Conservation (phyloP, 1,284 basidiomycete species). For the Ustilago tritici region DNA sequence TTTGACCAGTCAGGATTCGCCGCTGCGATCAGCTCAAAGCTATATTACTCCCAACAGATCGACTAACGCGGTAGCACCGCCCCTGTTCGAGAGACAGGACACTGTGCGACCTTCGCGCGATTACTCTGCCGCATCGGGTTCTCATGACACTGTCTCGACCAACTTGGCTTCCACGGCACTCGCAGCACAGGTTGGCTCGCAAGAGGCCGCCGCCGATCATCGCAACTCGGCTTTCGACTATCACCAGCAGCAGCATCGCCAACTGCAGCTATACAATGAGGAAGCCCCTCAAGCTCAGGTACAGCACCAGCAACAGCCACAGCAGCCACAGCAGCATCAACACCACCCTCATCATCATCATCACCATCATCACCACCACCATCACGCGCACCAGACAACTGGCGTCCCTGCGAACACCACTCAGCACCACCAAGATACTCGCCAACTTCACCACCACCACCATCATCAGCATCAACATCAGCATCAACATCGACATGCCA, state of each 20-base stretch:
- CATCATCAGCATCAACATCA: slow-evolving; percentile 16
- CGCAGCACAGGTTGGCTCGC: slow-evolving; percentile 42
- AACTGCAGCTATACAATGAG: slow-evolving; percentile 16
- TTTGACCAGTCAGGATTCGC: slow-evolving; percentile 33
- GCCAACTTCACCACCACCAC: slow-evolving; percentile 15
- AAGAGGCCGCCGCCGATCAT: slow-evolving; percentile 1
- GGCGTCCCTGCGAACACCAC: slow-evolving; percentile 8
- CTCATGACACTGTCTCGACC: slow-evolving; percentile 31
- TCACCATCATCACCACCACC: slow-evolving; percentile 29
- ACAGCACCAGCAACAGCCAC: slow-evolving; percentile 22
- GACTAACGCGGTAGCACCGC: slow-evolving; percentile 37
- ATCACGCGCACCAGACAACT: slow-evolving; percentile 11
- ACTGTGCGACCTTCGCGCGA: slow-evolving; percentile 45
- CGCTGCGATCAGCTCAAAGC: slow-evolving; percentile 13
- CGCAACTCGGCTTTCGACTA: slow-evolving; percentile 16
- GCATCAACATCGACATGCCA: slow-evolving; percentile 13
- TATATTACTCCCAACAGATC: slow-evolving; percentile 42
- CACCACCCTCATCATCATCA: slow-evolving; percentile 32
- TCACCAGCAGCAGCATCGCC: slow-evolving; percentile 6
- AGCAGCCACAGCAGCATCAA: slow-evolving; percentile 22
- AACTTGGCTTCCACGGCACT: slow-evolving; percentile 39
- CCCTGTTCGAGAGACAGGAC: slow-evolving; percentile 47
- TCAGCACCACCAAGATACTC: slow-evolving; percentile 13
- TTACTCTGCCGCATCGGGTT: slow-evolving; percentile 29
- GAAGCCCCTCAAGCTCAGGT: slow-evolving; percentile 5